These are phyloP conservation scores for Fusarium redolens DNA, from an alignment of 2,329 filamentous ascomycete species.

Conservation along the genomic window DNA sequence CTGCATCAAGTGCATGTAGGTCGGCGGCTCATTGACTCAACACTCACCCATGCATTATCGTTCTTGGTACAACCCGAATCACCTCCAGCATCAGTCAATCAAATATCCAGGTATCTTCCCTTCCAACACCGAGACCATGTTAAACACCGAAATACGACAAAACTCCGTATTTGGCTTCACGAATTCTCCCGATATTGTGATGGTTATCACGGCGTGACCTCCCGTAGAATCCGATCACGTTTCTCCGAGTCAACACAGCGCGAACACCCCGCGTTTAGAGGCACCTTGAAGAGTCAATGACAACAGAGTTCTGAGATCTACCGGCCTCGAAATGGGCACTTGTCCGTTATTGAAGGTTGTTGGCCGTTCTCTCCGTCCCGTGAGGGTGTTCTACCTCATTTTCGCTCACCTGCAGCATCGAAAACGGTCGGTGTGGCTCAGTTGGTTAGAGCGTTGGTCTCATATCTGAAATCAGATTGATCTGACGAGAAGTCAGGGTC, in stretches of 20 bases:
- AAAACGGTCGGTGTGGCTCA: conserved; percentile 44
- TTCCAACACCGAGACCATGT: neutral
- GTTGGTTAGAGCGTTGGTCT: conserved; percentile 48
- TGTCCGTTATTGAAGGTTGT: too few species aligned
- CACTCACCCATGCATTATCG: neutral
- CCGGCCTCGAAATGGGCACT: neutral
- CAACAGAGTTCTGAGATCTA: neutral
- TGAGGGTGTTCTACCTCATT: neutral
- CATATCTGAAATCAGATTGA: conserved; percentile 38
- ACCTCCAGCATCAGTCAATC: conserved; percentile 1
- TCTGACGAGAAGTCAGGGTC: conserved; percentile 36
- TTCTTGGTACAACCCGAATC: conserved; percentile 13
- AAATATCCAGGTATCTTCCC: neutral
- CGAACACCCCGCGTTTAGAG: conserved; percentile 9
- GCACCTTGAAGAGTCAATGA: neutral
- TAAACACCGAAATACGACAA: conserved; percentile 32
- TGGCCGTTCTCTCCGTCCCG: accelerated
- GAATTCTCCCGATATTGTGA: conserved; percentile 23
- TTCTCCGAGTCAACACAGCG: conserved; percentile 16
- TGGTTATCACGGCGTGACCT: conserved; percentile 13
- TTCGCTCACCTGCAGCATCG: neutral
- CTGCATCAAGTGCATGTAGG: neutral
- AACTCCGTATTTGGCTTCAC: conserved; percentile 24
- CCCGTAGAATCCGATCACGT: conserved; percentile 36
- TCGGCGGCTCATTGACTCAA: conserved; percentile 1